Evolutionary conservation across 164 flowering plant species (phyloP).

Genomic region (Sedum album): DNA sequence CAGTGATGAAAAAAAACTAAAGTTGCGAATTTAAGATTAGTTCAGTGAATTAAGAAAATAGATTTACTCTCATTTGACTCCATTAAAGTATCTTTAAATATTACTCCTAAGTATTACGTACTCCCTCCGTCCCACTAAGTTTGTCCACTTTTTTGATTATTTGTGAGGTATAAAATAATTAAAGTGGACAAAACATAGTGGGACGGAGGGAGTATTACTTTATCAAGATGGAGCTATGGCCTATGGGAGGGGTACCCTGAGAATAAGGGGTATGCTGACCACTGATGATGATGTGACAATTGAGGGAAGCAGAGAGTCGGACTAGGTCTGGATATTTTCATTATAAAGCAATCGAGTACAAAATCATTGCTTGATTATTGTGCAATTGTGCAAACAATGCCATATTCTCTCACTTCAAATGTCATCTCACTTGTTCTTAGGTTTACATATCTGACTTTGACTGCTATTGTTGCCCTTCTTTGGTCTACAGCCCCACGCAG

Average conservation of each 20-base stretch:
- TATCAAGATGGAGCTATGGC: too few relatives aligned
- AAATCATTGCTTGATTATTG: conserved; percentile 37
- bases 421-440: conserved; percentile 4
- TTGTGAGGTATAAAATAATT: too few relatives aligned
- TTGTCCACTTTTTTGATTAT: too few relatives aligned
- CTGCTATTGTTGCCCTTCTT: conserved; percentile 8
- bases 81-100: too few relatives aligned
- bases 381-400: background rate
- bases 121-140: too few relatives aligned
- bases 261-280: conserved; percentile 11
- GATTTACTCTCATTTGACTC: too few relatives aligned
- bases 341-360: conserved; percentile 61
- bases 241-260: background rate
- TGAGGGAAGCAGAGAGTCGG: conserved; percentile 20
- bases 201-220: too few relatives aligned
- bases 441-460: conserved; percentile 17
- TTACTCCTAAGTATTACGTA: too few relatives aligned
- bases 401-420: conserved; percentile 4
- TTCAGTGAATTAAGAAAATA: too few relatives aligned
- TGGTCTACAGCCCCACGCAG: background rate
- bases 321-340: conserved; percentile 38
- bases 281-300: conserved; percentile 18
- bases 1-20: too few relatives aligned
- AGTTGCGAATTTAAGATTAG: too few relatives aligned
- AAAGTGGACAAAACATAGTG: too few relatives aligned